Conservation (phyloP, 1,284 basidiomycete genomes). For the Peniophora sp. region DNA sequence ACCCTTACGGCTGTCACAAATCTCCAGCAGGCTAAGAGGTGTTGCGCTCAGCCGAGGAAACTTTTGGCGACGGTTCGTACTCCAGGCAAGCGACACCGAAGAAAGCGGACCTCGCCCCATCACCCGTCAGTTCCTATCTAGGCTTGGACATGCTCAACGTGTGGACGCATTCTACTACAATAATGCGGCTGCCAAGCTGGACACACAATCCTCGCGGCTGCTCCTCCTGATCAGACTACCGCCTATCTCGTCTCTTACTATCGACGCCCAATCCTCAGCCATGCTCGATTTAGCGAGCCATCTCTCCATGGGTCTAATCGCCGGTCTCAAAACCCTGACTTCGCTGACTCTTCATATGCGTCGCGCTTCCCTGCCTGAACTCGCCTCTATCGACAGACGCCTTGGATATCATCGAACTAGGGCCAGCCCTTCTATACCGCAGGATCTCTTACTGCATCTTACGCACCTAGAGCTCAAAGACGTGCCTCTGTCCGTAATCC, state of each 20-base stretch:
- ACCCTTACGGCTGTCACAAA: slow-evolving; percentile 35
- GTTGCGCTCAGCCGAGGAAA: slow-evolving; percentile 30
- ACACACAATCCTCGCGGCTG: neutral
- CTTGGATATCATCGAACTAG: neutral
- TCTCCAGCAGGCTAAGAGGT: slow-evolving; percentile 37
- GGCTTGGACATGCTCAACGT: neutral
- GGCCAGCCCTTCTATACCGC: too few species aligned
- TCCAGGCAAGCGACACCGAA: neutral
- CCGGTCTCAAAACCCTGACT: neutral
- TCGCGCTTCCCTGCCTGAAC: neutral
- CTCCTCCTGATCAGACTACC: too few species aligned
- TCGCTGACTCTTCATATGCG: too few species aligned
- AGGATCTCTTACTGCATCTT: neutral
- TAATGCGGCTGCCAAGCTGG: neutral
- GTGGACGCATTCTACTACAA: neutral
- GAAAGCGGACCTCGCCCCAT: neutral
- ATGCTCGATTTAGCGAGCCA: neutral
- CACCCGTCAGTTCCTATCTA: neutral
- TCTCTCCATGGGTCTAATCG: neutral
- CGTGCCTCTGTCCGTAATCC: neutral
- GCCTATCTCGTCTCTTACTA: too few species aligned
- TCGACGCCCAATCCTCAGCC: too few species aligned
- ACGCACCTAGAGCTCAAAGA: neutral
- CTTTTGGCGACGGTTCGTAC: slow-evolving; percentile 34
- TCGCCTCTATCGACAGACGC: neutral